Base-by-base conservation (phyloP, 192 early-diverging fungal genomes). In the Podila clonocystis region DNA sequence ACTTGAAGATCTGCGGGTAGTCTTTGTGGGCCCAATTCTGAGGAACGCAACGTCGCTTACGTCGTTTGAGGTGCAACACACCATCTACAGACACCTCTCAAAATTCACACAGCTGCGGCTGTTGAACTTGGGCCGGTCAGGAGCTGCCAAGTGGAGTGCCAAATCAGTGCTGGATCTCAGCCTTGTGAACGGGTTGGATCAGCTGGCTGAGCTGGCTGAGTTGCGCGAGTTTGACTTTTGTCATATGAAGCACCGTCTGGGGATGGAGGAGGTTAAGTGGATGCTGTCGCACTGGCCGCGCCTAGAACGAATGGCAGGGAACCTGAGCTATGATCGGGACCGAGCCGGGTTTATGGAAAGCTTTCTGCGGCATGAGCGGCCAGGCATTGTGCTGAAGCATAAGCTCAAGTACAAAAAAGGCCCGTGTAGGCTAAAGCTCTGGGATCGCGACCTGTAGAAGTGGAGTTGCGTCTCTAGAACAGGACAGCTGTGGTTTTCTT, bases 221-320 rank as follows among this genome's bases (percentile, higher is more conserved):
- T 50, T 80, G 55, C 22, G 26, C 20, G 77, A 73, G 55, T 68
- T 80, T 80, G 70, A 68, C n/a, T 80, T 80, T 60, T 63, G 65
- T 58, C 66, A 73, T 5, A 66, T 72, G 77, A 5, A 63, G 20
- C 70, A 80, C 26, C 62, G 22, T 17, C n/a, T 80, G 65, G 60
- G 59, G 48, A 80, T 80, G n/a, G 77, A 59, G 2, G 77, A 80
- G 49, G 20, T 69, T 20, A 58, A 69, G 57, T 80, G 72, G 67
- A 80, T 80, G 77, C 26, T 80, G 49, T 36, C 41, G 58, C 26
- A 20, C n/a, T 80, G 77, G 77, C 77, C 66, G 1, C 67, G 55
- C 19, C 62, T 80, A 0, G 66, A 73, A 24, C 13, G 19, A 11
- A 33, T 80, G n/a, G 63, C 65, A 59, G 77, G 77, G 24, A 7